A percentile compares a stretch with the other conserved stretches of the same genome.
phyloP scores from a whole-genome alignment of 2,329 filamentous ascomycete species.

The Penicillium sp. region DNA sequence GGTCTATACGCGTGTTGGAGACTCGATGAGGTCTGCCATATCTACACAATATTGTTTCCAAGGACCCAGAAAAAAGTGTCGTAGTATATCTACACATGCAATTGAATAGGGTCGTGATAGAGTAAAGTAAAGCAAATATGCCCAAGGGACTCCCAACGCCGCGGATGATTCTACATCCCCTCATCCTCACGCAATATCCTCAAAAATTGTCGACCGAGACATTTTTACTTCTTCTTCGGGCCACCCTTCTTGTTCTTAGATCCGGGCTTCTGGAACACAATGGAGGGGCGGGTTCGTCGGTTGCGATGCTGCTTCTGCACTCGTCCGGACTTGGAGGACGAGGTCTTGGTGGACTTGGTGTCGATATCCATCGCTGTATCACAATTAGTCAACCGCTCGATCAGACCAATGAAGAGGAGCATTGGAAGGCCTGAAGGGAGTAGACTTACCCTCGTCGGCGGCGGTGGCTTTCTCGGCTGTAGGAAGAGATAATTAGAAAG shows the following conservation, averaged over 20 bases:
- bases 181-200: not conserved
- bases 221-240: slow-evolving; percentile 34
- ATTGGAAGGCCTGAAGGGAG: not conserved
- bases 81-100: slow-evolving; percentile 1
- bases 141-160: slow-evolving; percentile 20
- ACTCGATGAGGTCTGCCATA: not conserved
- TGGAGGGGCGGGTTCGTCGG: slow-evolving; percentile 39
- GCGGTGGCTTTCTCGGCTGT: slow-evolving; percentile 20
- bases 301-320: slow-evolving; percentile 46
- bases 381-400: slow-evolving; percentile 7
- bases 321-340: slow-evolving; percentile 33
- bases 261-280: slow-evolving; percentile 40
- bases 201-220: not conserved
- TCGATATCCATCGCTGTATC: slow-evolving; percentile 45
- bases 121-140: slow-evolving; percentile 2
- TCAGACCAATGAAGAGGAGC: not conserved
- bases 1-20: not conserved
- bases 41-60: not conserved
- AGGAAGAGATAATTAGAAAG: slow-evolving; percentile 9
- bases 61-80: not conserved
- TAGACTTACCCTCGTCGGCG: slow-evolving; percentile 27
- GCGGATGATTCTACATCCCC: slow-evolving; percentile 5
- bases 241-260: slow-evolving; percentile 32
- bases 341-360: slow-evolving; percentile 24
- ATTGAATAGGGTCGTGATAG: not conserved